Conservation (phyloP, 495 filamentous ascomycete species). For the Cercophora samala region DNA sequence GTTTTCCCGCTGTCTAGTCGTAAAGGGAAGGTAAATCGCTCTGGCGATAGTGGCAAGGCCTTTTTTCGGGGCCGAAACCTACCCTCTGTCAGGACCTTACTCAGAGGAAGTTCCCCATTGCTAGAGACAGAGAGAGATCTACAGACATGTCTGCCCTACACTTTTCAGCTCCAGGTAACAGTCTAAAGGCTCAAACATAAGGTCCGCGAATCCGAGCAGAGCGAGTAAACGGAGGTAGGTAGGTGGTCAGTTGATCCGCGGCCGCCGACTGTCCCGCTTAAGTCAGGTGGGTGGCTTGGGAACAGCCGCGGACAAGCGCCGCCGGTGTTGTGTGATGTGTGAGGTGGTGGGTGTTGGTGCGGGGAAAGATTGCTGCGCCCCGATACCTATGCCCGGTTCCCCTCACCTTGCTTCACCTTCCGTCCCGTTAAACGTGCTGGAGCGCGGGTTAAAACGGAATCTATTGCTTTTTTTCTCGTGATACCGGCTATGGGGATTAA, state of each 20-base stretch:
- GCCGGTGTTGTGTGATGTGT: neutral
- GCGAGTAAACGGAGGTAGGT: too few species aligned
- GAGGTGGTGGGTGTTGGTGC: too few species aligned
- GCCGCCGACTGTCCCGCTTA: neutral
- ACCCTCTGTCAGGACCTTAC: neutral
- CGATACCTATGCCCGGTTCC: neutral
- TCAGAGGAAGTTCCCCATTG: neutral
- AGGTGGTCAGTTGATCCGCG: neutral
- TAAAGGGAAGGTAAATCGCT: neutral
- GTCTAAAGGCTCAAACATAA: neutral
- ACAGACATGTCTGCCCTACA: neutral
- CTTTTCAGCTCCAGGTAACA: neutral
- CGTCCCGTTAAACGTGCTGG: neutral
- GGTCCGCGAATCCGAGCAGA: neutral
- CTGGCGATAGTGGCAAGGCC: neutral
- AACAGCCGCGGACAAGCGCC: neutral
- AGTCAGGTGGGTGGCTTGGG: neutral
- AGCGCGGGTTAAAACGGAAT: neutral
- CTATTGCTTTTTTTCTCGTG: neutral
- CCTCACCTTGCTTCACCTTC: neutral
- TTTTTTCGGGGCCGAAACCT: neutral
- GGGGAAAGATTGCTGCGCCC: neutral
- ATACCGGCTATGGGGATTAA: too few species aligned
- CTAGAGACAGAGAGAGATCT: neutral
- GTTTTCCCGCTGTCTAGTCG: neutral